Percentiles rank a stretch among this genome's conserved stretches.
Evolutionary conservation across 441 rosid species (phyloP).

Genomic region (Erysimum cheiri): DNA sequence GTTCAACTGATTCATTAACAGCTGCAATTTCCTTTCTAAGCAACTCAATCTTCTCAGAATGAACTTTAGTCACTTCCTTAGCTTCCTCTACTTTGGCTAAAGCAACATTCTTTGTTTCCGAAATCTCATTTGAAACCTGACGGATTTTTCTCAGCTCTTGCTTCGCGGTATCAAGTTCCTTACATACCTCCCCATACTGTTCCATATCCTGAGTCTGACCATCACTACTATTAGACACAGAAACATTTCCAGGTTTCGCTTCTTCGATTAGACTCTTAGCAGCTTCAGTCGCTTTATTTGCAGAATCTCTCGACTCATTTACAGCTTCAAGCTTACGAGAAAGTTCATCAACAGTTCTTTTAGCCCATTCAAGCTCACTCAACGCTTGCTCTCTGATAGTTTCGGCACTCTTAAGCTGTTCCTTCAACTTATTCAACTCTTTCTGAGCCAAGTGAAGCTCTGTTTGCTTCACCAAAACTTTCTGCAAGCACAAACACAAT

Average conservation of each 20-base stretch:
- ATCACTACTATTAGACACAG: conserved; percentile 53
- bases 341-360: conserved; percentile 70
- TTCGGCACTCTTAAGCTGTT: conserved; percentile 78
- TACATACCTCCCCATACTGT: conserved; percentile 56
- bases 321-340: conserved; percentile 60
- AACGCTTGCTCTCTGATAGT: conserved; percentile 73
- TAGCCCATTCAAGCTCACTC: conserved; percentile 76
- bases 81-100: conserved; percentile 66
- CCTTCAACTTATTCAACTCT: conserved; percentile 77
- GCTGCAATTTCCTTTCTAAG: conserved; percentile 72
- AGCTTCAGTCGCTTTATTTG: conserved; percentile 66
- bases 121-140: conserved; percentile 67
- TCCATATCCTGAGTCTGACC: conserved; percentile 65
- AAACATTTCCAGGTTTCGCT: conserved; percentile 49
- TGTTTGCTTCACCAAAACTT: conserved; percentile 80
- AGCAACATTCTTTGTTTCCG: conserved; percentile 67
- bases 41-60: conserved; percentile 69
- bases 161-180: conserved; percentile 77
- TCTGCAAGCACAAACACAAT: conserved; percentile 52
- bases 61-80: conserved; percentile 57
- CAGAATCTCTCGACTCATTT: conserved; percentile 65
- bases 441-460: conserved; percentile 87
- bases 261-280: conserved; percentile 67
- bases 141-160: conserved; percentile 74
- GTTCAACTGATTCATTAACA: conserved; percentile 76